phyloP scores from a whole-genome alignment of 345 rosid species.

The Arabidopsis thaliana region DNA sequence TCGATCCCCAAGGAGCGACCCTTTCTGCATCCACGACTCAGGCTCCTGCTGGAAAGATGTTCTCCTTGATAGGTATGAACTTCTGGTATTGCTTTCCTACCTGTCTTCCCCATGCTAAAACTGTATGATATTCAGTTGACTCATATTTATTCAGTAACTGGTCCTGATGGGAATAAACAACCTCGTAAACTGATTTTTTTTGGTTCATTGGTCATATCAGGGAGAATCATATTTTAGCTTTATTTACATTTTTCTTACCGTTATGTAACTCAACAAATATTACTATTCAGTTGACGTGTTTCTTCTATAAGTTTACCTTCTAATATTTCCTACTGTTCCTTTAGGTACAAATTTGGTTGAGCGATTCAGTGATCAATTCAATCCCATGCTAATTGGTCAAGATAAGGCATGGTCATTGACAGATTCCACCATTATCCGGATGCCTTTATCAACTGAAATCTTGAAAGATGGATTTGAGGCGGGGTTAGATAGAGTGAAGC shows the following conservation, averaged over 20 bases:
- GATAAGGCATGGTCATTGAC: slow-evolving; percentile 67
- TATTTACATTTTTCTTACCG: not conserved
- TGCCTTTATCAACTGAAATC: slow-evolving; percentile 83
- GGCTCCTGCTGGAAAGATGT: slow-evolving; percentile 81
- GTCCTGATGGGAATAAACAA: slow-evolving; percentile 6
- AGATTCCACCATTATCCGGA: slow-evolving; percentile 84
- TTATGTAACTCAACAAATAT: slow-evolving; percentile 18
- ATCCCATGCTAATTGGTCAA: slow-evolving; percentile 81
- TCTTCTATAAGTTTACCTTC: slow-evolving; percentile 21
- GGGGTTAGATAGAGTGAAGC: slow-evolving; percentile 68
- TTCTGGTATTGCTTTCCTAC: slow-evolving; percentile 19
- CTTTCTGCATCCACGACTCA: slow-evolving; percentile 68
- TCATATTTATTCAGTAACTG: slow-evolving; percentile 3
- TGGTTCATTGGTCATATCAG: slow-evolving; percentile 5
- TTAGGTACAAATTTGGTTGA: slow-evolving; percentile 82
- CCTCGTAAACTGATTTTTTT: slow-evolving; percentile 2
- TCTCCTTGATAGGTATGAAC: slow-evolving; percentile 75
- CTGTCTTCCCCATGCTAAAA: slow-evolving; percentile 21
- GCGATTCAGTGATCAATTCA: slow-evolving; percentile 84
- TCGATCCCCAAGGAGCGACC: slow-evolving; percentile 86
- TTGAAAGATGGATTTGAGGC: slow-evolving; percentile 76
- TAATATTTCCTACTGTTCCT: slow-evolving; percentile 37
- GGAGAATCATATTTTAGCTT: slow-evolving; percentile 8
- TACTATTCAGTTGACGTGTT: slow-evolving; percentile 14
- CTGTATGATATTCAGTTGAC: not conserved